Base-by-base conservation (phyloP, 2,329 filamentous ascomycete genomes). In the Talaromyces sp. region DNA sequence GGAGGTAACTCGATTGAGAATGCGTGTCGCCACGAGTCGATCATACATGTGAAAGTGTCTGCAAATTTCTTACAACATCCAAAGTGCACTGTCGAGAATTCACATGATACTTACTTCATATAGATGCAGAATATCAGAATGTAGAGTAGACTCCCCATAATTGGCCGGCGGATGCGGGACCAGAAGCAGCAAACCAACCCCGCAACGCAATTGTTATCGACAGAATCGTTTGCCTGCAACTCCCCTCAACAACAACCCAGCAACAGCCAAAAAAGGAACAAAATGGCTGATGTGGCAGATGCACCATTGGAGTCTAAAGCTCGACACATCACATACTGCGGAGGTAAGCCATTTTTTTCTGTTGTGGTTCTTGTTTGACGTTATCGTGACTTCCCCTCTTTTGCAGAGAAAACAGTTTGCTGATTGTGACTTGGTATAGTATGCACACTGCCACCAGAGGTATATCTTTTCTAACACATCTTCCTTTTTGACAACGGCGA, bases 401-500 rank as follows among this genome's bases (percentile, higher is more conserved):
- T 56, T 25, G 28, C 53, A 57, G 28, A 51, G 42, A 28, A 65
- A 60, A 49, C 42, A 55, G 36, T 47, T 44, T 53, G 17, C 57
- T 59, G 33, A 59, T 52, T 19, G 36, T 28, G 53, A 44, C 56
- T 56, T 58, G 59, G 53, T 47, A 6, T 70, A 87, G 85, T 88
- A 64, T 89, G 86, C 79, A 82, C 81, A 65, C 76, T 89, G 65
- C 86, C 86, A 64, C 85, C 86, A 69, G 86, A 89, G 84, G 85
- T 88, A 86, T 30, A 11, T 32, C 13, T n/a, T 11, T 55, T 13
- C 9, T 11, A 33, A 2, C 5, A 2, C 4, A 33, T 33, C 32
- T 1, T 33, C 32, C 3, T 5, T 36, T 36, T 36, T 15, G 17
- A 52, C 59, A 13, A 27, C n/a, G 22, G n/a, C 13, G 9, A 11